Conservation (phyloP, 441 rosid genomes). For the Dalechampia spathulata region DNA sequence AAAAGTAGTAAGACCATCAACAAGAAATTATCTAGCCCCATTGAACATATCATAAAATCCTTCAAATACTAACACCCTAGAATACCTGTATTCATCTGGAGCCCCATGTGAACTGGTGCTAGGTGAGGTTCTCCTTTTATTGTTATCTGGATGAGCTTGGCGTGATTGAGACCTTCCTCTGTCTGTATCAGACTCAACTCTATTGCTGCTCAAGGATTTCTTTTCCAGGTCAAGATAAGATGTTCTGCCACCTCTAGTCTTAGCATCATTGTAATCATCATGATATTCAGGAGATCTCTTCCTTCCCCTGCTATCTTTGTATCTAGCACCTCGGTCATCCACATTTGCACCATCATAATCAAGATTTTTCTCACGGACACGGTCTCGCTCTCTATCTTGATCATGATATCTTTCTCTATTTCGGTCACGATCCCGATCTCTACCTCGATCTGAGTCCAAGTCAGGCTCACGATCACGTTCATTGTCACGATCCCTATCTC, state of each 20-base stretch:
- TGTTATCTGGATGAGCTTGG: conserved; percentile 37
- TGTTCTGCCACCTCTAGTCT: conserved; percentile 36
- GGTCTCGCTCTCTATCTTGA: conserved; percentile 31
- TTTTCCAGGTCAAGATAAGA: conserved; percentile 39
- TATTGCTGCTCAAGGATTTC: conserved; percentile 37
- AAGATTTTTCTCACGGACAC: conserved; percentile 31
- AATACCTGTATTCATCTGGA: conserved; percentile 70
- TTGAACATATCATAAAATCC: not conserved
- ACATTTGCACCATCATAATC: conserved; percentile 34
- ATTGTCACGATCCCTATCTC: conserved; percentile 17
- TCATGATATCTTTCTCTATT: conserved; percentile 26
- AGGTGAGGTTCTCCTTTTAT: conserved; percentile 46
- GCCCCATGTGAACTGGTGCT: conserved; percentile 52
- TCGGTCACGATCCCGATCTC: conserved; percentile 20
- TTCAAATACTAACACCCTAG: not conserved
- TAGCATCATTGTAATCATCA: conserved; percentile 47
- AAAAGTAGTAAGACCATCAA: no score
- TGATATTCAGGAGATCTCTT: conserved; percentile 72
- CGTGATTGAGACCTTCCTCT: conserved; percentile 62
- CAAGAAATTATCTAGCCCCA: not conserved
- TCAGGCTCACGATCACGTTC: conserved; percentile 31
- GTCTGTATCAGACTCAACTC: conserved; percentile 56
- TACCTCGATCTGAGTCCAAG: conserved; percentile 18
- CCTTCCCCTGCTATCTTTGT: conserved; percentile 59
- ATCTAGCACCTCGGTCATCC: conserved; percentile 54